These are phyloP conservation scores for Sugiyamaella qingdaonensis DNA, from an alignment of 805 yeast species.

Conservation along the genomic window DNA sequence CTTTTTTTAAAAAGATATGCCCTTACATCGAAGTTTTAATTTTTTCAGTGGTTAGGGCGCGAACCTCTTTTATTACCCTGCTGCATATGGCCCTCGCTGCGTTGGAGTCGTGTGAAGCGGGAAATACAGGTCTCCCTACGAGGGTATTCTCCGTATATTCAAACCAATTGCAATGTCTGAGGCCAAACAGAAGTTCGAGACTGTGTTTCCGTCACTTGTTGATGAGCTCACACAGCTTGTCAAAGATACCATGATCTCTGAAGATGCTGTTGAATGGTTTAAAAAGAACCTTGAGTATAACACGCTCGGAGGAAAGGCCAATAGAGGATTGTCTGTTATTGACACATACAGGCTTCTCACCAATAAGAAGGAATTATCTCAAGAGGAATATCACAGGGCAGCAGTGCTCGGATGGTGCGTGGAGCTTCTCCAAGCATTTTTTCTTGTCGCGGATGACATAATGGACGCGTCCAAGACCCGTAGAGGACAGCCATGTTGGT, in stretches of 20 bases:
- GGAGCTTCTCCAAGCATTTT: slow-evolving; percentile 92
- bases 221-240: slow-evolving; percentile 65
- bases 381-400: slow-evolving; percentile 72
- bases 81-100: no score
- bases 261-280: slow-evolving; percentile 85
- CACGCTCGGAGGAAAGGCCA: slow-evolving; percentile 94
- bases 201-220: slow-evolving; percentile 72
- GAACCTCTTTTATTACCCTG: no score
- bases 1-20: neutral
- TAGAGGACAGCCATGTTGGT: slow-evolving; percentile 99
- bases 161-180: slow-evolving; percentile 3
- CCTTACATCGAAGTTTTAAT: neutral
- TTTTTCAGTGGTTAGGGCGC: slow-evolving; percentile 8
- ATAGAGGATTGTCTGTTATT: slow-evolving; percentile 92
- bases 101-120: no score
- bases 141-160: neutral
- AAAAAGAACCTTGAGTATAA: slow-evolving; percentile 67
- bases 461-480: slow-evolving; percentile 96
- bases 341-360: slow-evolving; percentile 85
- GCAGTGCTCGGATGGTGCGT: slow-evolving; percentile 94
- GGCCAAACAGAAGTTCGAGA: slow-evolving; percentile 32
- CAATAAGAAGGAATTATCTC: slow-evolving; percentile 55
- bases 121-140: no score
- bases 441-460: slow-evolving; percentile 96
- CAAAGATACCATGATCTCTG: slow-evolving; percentile 70